These are phyloP conservation scores for Hyphodiscus hymeniophilus DNA, from an alignment of 495 filamentous ascomycete species.

Conservation along the genomic window DNA sequence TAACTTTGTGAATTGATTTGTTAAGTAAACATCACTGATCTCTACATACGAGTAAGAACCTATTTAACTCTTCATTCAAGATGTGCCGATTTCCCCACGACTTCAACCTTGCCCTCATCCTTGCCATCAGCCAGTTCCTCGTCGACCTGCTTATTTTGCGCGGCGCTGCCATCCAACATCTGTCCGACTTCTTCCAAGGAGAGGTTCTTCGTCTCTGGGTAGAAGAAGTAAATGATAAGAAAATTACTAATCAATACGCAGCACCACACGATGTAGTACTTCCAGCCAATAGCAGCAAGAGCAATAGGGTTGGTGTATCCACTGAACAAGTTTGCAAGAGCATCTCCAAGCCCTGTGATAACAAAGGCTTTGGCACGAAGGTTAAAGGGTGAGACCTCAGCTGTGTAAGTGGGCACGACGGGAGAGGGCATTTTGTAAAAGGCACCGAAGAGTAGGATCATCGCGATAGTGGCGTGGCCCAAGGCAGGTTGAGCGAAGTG, in stretches of 20 bases:
- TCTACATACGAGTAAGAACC: no score
- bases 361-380: slow-evolving; percentile 45
- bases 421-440: slow-evolving; percentile 31
- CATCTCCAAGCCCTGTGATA: slow-evolving; percentile 9
- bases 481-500: slow-evolving; percentile 2
- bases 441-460: slow-evolving; percentile 23
- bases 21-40: no score
- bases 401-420: slow-evolving; percentile 35
- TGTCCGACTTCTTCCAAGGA: slow-evolving; percentile 10
- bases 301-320: slow-evolving; percentile 28
- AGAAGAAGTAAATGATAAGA: slow-evolving; percentile 13
- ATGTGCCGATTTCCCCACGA: neutral
- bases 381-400: slow-evolving; percentile 46
- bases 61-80: no score
- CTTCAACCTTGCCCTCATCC: neutral
- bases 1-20: no score
- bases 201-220: slow-evolving; percentile 15
- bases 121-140: neutral
- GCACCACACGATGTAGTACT: slow-evolving; percentile 33
- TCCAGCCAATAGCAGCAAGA: slow-evolving; percentile 28
- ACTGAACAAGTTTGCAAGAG: slow-evolving; percentile 5
- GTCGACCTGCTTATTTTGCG: neutral
- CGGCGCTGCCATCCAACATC: slow-evolving; percentile 10
- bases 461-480: slow-evolving; percentile 14
- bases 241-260: slow-evolving; percentile 25